phyloP scores from a whole-genome alignment of 176 grass and related monocot genomes.

The Pharus latifolius region DNA sequence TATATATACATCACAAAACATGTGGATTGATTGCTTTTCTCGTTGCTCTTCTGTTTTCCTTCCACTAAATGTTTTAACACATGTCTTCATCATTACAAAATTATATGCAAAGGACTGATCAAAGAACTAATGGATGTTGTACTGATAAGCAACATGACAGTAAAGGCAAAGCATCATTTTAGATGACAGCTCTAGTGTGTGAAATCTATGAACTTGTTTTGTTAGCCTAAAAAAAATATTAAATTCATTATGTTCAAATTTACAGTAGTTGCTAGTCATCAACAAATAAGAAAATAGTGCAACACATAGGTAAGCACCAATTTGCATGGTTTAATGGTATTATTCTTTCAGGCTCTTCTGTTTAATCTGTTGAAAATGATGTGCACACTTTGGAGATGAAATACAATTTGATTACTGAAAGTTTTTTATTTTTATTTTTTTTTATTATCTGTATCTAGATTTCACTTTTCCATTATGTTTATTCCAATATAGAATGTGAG shows the following conservation, averaged over 20 bases:
- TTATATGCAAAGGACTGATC: no score
- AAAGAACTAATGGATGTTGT: not conserved
- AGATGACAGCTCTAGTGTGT: no score
- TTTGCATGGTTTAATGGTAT: not conserved
- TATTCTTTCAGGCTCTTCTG: not conserved
- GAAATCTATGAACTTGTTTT: no score
- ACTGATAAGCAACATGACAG: not conserved
- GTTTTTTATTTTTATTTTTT: not conserved
- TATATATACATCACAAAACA: constrained; percentile 27
- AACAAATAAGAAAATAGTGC: not conserved
- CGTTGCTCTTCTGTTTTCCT: not conserved
- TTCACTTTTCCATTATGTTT: not conserved
- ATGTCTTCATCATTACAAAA: not conserved
- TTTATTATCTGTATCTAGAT: not conserved
- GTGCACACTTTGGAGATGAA: not conserved
- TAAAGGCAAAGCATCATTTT: no score
- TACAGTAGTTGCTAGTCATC: not conserved
- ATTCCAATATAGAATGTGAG: constrained; percentile 4
- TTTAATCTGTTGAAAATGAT: not conserved
- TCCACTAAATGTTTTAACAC: not conserved
- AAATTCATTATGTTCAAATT: not conserved
- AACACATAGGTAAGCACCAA: not conserved
- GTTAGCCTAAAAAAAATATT: not conserved
- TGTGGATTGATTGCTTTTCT: not conserved
- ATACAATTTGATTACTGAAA: not conserved